A percentile compares a stretch with the other conserved stretches of the same genome.
phyloP scores from a whole-genome alignment of 2,329 filamentous ascomycete species.

The Celoporthe dispersa region DNA sequence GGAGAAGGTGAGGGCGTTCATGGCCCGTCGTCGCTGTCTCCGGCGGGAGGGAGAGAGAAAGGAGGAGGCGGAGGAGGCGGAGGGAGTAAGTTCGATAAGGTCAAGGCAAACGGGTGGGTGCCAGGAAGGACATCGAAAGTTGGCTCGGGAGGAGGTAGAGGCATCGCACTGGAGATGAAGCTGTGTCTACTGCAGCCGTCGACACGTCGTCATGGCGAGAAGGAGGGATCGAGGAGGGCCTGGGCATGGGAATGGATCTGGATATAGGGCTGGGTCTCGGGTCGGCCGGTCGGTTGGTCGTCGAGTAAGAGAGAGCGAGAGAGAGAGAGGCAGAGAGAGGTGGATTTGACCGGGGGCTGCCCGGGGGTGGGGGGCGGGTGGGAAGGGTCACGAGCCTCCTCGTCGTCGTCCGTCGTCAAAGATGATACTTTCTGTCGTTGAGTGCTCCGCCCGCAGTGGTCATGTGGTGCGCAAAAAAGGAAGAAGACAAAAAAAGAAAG shows the following conservation, averaged over 20 bases:
- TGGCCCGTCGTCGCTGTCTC: constrained; percentile 14
- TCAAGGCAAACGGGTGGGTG: not conserved
- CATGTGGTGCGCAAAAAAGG: not conserved
- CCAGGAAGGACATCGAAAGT: not conserved
- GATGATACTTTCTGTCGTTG: not conserved
- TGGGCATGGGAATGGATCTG: not conserved
- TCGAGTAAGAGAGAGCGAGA: not conserved
- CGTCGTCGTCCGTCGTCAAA: not conserved
- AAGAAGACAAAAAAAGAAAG: not conserved
- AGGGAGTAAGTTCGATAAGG: not conserved
- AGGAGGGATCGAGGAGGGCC: not conserved
- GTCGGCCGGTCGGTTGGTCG: not conserved
- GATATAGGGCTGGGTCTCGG: not conserved
- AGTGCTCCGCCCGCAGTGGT: not conserved
- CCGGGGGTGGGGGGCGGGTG: too few relatives aligned
- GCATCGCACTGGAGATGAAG: not conserved
- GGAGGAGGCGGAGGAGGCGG: not conserved
- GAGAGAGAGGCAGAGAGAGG: not conserved
- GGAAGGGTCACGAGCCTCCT: not conserved
- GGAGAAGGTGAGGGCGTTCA: constrained; percentile 17
- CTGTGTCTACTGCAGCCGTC: not conserved
- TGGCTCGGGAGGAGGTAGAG: not conserved
- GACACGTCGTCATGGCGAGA: constrained; percentile 4
- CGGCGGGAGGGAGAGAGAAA: not conserved
- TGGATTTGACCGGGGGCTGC: not conserved